Evolutionary conservation across 192 early-diverging fungal genomes (phyloP), one percentile per base, ranked within the genome.

Genomic region (Gamsiella multidivaricata): DNA sequence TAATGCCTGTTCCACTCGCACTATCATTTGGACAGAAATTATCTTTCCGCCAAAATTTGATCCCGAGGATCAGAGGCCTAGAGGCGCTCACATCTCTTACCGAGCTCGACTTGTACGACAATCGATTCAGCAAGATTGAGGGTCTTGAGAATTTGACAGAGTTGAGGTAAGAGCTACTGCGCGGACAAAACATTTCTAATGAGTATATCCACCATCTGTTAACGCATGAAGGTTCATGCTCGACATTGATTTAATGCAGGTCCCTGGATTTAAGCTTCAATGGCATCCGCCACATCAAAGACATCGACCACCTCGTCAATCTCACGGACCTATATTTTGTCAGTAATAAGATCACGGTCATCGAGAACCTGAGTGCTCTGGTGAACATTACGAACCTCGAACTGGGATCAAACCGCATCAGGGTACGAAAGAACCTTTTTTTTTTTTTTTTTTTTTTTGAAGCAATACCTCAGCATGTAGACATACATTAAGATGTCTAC

Each of bases 81-180:
- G 81, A 87, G 7, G 36, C 45, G 5, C 76, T 94, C 25, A 58
- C 78, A 3, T 51, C 62, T 5, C 82, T 99, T 29, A 80, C 79
- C 14, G 97, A 99, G 53, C 75, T 98, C 33, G 97, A 99, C 69
- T 73, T 98, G 11, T 99, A 99, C 79, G 97, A 99, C 80, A 99
- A 99, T 85, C 89, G 93, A 14, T 87, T 99, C 52, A 84, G 86
- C 12, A 83, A 86, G 42, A 90, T 97, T 23, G 84, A 91, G 29
- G 88, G 89, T 2, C 47, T 97, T 0, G 86, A 89, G 26, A 59
- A 47, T 12, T 70, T 95, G 23, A 67, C 65, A 3, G 76, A 88
- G 31, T 81, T 98, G 45, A 83, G 59, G 90, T 94, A 81, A 80
- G 80, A 32, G 61, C 23, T 12, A n/a, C 9, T 22, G 3, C 14